Evolutionary conservation across 176 grass and related monocot species (phyloP), one percentile per base, ranked within the genome.

Genomic region (Pharus latifolius): DNA sequence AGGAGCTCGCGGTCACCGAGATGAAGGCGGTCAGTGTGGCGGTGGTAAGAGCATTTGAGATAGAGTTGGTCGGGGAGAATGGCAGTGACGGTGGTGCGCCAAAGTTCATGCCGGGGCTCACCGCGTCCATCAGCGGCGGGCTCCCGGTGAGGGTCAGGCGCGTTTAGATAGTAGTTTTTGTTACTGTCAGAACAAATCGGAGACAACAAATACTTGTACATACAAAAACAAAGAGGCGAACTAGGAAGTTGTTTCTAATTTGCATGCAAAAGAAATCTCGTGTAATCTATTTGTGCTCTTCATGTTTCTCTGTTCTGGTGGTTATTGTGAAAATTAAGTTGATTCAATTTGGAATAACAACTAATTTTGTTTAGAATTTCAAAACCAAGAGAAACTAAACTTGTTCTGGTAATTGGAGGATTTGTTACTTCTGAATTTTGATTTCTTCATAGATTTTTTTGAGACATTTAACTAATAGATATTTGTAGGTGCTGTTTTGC

Each of bases 1-100:
- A 88, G 81, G 73, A 88, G 48, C 80, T 91, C 65, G 80, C 91
- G 3, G 1, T 91, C 50, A 88, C 68, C 24, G 81, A 91, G 84
- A 91, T 96, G 84, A 90, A 84, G 87, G 77, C 51, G 7, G 91
- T 87, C 0, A 25, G 52, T 10, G 76, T 80, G 17, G 80, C 83
- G 7, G 73, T 95, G 18, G 80, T 95, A 11, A 65, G 32, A 11
- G 47, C 44, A 17, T 95, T 90, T 60, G 68, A 95, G 31, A 60
- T 90, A 22, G 67, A 87, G 32, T 71, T 95, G 19, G 65, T 81
- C 56, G 63, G 80, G 8, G 57, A 67, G 6, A 58, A 69, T 15
- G 56, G 76, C 23, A 27, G 74, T 20, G 2, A 22, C 0, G 41
- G 23, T 2, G 57, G 58, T 23, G 25, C 24, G 43, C 86, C 91